phyloP scores from a whole-genome alignment of 2,329 filamentous ascomycete species.

The Mycosphaerella sp. region DNA sequence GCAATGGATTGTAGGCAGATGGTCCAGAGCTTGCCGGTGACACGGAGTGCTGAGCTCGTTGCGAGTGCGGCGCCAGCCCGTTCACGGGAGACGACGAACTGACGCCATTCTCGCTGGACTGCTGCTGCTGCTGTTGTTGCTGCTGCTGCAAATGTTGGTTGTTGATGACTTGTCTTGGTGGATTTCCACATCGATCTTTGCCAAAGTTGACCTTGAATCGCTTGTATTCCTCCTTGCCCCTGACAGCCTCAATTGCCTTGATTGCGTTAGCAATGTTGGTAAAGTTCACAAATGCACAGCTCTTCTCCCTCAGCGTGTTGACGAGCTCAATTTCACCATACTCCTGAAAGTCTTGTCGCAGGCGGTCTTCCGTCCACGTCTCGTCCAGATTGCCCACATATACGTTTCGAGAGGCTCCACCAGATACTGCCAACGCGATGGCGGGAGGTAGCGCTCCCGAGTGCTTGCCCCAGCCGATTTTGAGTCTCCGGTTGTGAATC shows the following conservation, averaged over 20 bases:
- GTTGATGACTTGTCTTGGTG: conserved; percentile 74
- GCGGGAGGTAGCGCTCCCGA: conserved; percentile 92
- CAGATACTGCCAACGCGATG: conserved; percentile 91
- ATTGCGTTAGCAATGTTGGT: conserved; percentile 99
- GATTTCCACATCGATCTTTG: conserved; percentile 96
- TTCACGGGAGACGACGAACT: conserved; percentile 53
- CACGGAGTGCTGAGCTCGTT: conserved; percentile 51
- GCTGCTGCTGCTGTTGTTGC: conserved; percentile 56
- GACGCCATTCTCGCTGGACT: conserved; percentile 47
- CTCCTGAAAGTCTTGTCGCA: conserved; percentile 94
- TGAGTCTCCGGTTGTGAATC: conserved; percentile 96
- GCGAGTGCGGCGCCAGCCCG: conserved; percentile 46
- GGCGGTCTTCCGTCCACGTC: conserved; percentile 90
- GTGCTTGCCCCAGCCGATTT: conserved; percentile 99
- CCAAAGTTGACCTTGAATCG: conserved; percentile 99
- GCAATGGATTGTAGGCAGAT: conserved; percentile 52
- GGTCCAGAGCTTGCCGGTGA: conserved; percentile 55
- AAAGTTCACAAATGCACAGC: conserved; percentile 98
- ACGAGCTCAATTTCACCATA: conserved; percentile 97
- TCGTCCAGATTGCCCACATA: conserved; percentile 98
- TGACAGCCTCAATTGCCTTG: conserved; percentile 95
- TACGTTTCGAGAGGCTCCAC: conserved; percentile 95
- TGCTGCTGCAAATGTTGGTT: conserved; percentile 53
- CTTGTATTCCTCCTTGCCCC: conserved; percentile 91
- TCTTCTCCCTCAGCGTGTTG: conserved; percentile 95